A percentile compares a stretch with the other conserved stretches of the same genome.
phyloP scores from a whole-genome alignment of 768 basidiomycete species.

The Rhodocollybia butyracea region DNA sequence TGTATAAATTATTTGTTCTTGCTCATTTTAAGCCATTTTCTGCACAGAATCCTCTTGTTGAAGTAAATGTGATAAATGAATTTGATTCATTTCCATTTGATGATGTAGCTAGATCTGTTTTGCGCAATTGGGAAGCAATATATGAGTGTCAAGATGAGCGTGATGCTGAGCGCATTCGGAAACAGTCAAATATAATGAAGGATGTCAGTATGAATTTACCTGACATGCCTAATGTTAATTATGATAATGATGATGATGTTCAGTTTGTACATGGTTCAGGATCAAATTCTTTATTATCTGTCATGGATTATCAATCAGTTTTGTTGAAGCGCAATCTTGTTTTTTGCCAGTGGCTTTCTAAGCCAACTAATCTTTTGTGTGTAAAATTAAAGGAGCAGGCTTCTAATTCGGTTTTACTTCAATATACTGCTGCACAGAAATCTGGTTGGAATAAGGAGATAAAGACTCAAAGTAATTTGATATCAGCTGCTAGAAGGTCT shows the following conservation, averaged over 20 bases:
- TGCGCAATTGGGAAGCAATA: too few species aligned
- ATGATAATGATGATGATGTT: too few species aligned
- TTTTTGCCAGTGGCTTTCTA: background rate
- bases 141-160: constrained; percentile 31
- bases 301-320: background rate
- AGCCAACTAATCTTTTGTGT: background rate
- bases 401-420: too few species aligned
- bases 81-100: too few species aligned
- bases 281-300: background rate
- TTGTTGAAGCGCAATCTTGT: too few species aligned
- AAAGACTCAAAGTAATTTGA: too few species aligned
- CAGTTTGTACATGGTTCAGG: too few species aligned
- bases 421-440: too few species aligned
- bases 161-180: constrained; percentile 27
- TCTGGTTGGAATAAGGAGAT: too few species aligned
- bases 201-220: background rate
- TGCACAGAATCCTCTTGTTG: background rate
- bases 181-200: background rate
- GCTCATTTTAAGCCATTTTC: constrained; percentile 20
- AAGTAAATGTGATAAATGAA: too few species aligned
- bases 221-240: too few species aligned
- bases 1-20: constrained; percentile 15
- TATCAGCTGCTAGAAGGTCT: background rate
- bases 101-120: background rate
- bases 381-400: too few species aligned